Base-by-base conservation (phyloP, 768 basidiomycete species). In the Astraeus odoratus region DNA sequence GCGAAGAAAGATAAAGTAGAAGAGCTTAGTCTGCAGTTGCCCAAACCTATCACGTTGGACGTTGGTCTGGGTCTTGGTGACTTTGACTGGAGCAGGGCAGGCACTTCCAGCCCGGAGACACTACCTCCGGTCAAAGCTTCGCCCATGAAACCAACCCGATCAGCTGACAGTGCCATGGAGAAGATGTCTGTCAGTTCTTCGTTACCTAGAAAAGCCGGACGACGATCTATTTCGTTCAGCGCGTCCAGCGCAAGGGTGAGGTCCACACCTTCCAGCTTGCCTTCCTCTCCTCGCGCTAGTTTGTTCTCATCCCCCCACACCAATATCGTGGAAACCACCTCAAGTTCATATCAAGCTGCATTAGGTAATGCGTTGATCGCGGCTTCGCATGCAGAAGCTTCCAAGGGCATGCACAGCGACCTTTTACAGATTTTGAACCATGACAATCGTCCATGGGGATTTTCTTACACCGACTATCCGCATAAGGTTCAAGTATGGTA, bases 351-450 rank as follows among this genome's bases (percentile, higher is more conserved):
- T 56, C 85, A 88, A 52, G 81, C 77, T 12, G 75, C 82, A 2
- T 73, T 97, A n/a, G 90, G 84, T 27, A 91, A 86, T 47, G 92
- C 92, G 2, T 74, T 99, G 25, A 81, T 94, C 34, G 89, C 90
- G 19, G 95, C 95, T 0, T 94, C 92, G 1, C 94, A 99, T 61
- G 86, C 94, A 2, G 95, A 98, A 61, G 92, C 91, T 4, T 78
- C 91, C 20, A 84, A 83, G 51, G 94, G 96, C 39, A 88, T 87
- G 0, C 90, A 95, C 55, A 77, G 81, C 46, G 96, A 99, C 66
- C 76, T 99, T 13, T 60, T 97, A 48, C 84, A 90, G 55, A 95
- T 99, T 59, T 72, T 97, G 44, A 92, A 94, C 56, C 89, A 90
- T 52, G 86, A 89, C 53, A 81, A 86, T 36, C 80, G 81, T 51